Conservation (phyloP, 768 basidiomycete genomes). For the Rhizopogon sp. region DNA sequence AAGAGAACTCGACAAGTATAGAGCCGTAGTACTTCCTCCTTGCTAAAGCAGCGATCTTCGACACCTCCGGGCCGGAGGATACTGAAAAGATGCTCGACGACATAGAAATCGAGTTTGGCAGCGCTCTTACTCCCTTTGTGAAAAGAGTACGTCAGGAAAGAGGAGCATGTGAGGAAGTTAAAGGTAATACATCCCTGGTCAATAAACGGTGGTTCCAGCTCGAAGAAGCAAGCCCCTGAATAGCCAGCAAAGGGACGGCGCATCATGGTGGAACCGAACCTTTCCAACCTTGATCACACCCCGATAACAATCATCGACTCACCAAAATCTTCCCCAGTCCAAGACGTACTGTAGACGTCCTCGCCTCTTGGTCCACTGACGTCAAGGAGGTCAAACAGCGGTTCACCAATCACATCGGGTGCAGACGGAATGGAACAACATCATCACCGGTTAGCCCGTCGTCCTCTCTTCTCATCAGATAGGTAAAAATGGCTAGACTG, state of each 20-base stretch:
- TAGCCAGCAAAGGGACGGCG: neutral
- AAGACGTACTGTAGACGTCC: neutral
- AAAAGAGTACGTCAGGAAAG: neutral
- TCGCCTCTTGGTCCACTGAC: neutral
- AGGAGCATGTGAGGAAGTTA: neutral
- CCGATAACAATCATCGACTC: neutral
- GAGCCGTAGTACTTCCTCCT: neutral
- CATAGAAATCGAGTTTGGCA: neutral
- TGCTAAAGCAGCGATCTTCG: neutral
- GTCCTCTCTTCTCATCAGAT: constrained; percentile 5
- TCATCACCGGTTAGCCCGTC: constrained; percentile 9
- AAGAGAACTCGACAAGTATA: neutral
- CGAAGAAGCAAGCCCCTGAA: neutral
- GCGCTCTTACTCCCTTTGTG: no score
- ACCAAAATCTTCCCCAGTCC: neutral
- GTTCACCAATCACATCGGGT: neutral
- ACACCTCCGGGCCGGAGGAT: no score
- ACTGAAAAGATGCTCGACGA: neutral
- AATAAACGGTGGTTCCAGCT: no score
- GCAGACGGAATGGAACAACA: constrained; percentile 17
- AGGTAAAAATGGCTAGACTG: neutral
- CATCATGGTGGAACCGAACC: neutral
- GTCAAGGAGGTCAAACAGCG: neutral
- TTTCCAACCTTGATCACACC: neutral
- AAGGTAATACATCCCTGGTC: neutral